These are phyloP conservation scores for Nothophaeocryptopus gaeumannii DNA, from an alignment of 2,329 filamentous ascomycete species.

Conservation along the genomic window DNA sequence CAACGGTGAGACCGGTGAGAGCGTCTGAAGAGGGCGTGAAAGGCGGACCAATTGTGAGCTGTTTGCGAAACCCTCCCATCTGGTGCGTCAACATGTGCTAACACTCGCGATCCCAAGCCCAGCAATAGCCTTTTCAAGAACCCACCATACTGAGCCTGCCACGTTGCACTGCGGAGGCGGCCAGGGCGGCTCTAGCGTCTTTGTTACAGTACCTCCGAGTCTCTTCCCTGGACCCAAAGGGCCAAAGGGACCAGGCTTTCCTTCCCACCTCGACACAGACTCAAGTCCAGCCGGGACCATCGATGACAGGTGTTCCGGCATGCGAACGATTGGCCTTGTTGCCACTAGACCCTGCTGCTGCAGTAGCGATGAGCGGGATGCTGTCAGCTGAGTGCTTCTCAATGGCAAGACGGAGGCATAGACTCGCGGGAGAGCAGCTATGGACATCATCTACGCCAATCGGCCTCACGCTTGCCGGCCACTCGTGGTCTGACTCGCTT, in stretches of 20 bases:
- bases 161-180: conserved; percentile 54
- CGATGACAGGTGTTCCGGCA: conserved; percentile 34
- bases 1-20: conserved; percentile 10
- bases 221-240: conserved; percentile 34
- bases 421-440: conserved; percentile 1
- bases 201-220: conserved; percentile 19
- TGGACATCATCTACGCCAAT: conserved; percentile 18
- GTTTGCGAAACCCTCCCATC: conserved; percentile 10
- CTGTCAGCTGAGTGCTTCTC: conserved; percentile 38
- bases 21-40: conserved; percentile 5
- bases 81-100: conserved; percentile 21
- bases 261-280: conserved; percentile 17
- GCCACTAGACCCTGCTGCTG: conserved; percentile 43
- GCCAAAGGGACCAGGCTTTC: conserved; percentile 43
- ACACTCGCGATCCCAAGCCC: conserved; percentile 22
- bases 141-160: conserved; percentile 42
- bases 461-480: conserved; percentile 12
- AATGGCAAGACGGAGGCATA: conserved; percentile 30
- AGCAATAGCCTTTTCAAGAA: conserved; percentile 28
- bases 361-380: conserved; percentile 41
- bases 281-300: conserved; percentile 24
- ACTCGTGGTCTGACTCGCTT: conserved; percentile 23
- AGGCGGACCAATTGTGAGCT: conserved; percentile 18
- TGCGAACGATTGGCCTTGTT: conserved; percentile 43
- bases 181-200: conserved; percentile 37